Conservation (phyloP, 345 rosid genomes). For the Salix arbutifolia region DNA sequence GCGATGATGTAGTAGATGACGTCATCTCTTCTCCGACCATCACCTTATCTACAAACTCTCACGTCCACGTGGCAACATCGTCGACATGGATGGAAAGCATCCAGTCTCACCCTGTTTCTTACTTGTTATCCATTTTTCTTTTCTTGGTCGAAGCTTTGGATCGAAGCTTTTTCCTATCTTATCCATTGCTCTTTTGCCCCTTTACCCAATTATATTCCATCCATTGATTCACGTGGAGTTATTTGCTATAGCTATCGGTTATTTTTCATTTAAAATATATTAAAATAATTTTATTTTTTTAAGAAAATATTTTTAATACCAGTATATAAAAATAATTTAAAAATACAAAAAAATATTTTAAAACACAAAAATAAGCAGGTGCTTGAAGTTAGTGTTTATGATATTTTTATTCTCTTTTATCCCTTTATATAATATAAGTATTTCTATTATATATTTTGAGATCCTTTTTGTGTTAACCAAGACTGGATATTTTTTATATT, state of each 20-base stretch:
- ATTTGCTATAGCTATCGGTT: too few relatives aligned
- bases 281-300: too few relatives aligned
- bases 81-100: background rate
- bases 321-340: too few relatives aligned
- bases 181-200: background rate
- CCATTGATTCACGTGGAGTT: background rate
- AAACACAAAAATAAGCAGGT: too few relatives aligned
- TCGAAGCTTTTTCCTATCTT: background rate
- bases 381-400: too few relatives aligned
- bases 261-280: too few relatives aligned
- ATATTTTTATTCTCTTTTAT: too few relatives aligned
- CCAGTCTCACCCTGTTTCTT: conserved; percentile 15
- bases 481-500: too few relatives aligned
- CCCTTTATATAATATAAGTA: too few relatives aligned
- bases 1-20: background rate
- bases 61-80: conserved; percentile 20
- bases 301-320: too few relatives aligned
- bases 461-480: background rate
- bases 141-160: background rate
- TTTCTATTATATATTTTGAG: background rate
- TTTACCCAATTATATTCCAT: background rate
- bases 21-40: background rate
- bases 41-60: conserved; percentile 20
- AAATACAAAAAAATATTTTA: too few relatives aligned
- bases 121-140: background rate